Evolutionary conservation across 306 rosid species (phyloP), one percentile per base, ranked within the genome.

Genomic region (Mucuna pruriens): DNA sequence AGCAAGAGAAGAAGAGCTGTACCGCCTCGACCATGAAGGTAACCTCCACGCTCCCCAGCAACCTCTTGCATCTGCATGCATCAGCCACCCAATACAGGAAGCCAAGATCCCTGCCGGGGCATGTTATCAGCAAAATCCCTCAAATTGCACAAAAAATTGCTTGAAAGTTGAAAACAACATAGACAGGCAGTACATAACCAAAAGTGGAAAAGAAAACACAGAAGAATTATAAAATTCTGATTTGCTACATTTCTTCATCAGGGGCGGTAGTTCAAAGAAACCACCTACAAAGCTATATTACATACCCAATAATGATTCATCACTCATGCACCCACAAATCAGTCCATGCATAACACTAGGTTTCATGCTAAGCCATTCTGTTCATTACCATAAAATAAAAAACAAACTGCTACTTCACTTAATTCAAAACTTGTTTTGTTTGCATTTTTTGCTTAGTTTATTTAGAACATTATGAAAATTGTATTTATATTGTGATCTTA

Each of bases 1-100:
- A 57, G 62, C 23, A 34, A 67, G 66, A 74, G 79, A 60, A 71
- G 46, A 71, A 68, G 79, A 72, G 79, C 31, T 75, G 39, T 91
- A 95, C 99, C 99, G 93, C 99, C 99, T 64, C 99, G 97, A 20
- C 99, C 99, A 77, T 95, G 99, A 84, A 95, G 97, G 84, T 93
- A 95, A 70, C 99, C 99, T 71, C 99, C 99, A 77, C 99, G 95
- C 85, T 93, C 99, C 83, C 99, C 99, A 62, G 99, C 97, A 86
- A 95, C 99, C 86, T 95, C 99, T 88, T 95, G 99, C 99, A 95
- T 95, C 97, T 95, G 98, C 86, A 84, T 84, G 86, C 83, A 89
- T 92, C 86, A 91, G 60, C 86, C 87, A 76, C 87, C 95, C 97
- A 69, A 79, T 83, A 88, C 88, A 87, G 88, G 86, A 93, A 83